Evolutionary conservation across 352 stramenopile genomes (phyloP).

Genomic region (Aphanomyces astaci): DNA sequence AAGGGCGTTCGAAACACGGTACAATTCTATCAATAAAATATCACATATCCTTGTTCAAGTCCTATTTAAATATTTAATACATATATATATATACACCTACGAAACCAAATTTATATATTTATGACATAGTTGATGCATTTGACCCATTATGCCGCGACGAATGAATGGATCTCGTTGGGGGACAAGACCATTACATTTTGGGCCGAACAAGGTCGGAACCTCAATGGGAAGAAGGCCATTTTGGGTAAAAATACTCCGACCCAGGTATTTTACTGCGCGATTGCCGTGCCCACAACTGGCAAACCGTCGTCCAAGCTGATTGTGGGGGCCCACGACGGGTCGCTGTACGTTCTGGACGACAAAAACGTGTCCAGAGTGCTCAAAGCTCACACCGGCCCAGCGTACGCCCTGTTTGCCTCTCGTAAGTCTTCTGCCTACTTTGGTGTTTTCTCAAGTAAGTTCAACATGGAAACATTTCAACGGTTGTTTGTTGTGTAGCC

Average conservation of each 20-base stretch:
- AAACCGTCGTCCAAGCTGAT: background rate
- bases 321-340: constrained; percentile 44
- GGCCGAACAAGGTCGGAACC: constrained; percentile 43
- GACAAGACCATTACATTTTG: constrained; percentile 72
- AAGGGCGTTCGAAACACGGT: constrained; percentile 57
- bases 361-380: constrained; percentile 46
- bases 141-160: constrained; percentile 27
- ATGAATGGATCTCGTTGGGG: constrained; percentile 61
- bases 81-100: too few relatives aligned
- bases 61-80: too few relatives aligned
- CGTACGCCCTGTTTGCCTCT: constrained; percentile 43
- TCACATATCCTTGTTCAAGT: too few relatives aligned
- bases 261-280: constrained; percentile 1
- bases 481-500: background rate
- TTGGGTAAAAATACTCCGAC: constrained; percentile 7
- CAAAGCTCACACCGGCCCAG: constrained; percentile 37
- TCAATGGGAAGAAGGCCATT: constrained; percentile 23
- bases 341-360: constrained; percentile 68
- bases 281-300: background rate
- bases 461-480: background rate
- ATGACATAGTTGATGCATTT: constrained; percentile 47
- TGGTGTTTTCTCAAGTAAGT: too few relatives aligned
- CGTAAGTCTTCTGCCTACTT: too few relatives aligned
- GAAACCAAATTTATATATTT: too few relatives aligned
- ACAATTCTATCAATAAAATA: too few relatives aligned